Percentiles rank a stretch among this genome's conserved stretches.
Conservation (phyloP, 345 rosid genomes). For the Mallotus nudiflorus region DNA sequence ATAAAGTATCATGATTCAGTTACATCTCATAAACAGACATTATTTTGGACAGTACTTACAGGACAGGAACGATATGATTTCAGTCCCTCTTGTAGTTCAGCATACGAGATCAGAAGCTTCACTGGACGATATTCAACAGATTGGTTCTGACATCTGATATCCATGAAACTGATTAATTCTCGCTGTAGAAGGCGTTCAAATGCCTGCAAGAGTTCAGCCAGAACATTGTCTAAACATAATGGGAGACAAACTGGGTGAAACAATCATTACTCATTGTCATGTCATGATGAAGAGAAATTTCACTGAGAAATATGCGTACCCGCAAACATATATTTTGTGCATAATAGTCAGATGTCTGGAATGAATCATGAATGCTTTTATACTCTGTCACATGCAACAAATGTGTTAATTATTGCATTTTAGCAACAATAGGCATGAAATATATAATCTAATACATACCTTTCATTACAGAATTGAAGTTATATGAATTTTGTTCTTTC, state of each 20-base stretch:
- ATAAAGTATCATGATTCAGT: not conserved
- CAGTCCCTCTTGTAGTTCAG: conserved; percentile 72
- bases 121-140: conserved; percentile 67
- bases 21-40: not conserved
- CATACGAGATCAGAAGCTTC: conserved; percentile 67
- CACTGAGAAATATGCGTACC: conserved; percentile 42
- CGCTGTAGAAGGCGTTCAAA: conserved; percentile 78
- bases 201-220: conserved; percentile 52
- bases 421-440: not conserved
- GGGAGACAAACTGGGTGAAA: conserved; percentile 4
- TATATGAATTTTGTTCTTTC: conserved; percentile 83
- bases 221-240: conserved; percentile 7
- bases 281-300: not conserved
- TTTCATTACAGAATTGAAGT: conserved; percentile 81
- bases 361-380: conserved; percentile 71
- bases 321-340: conserved; percentile 64
- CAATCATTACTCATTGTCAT: not conserved
- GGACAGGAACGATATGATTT: conserved; percentile 83
- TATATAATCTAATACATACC: conserved; percentile 39
- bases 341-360: conserved; percentile 73
- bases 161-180: conserved; percentile 59
- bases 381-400: conserved; percentile 58
- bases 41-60: conserved; percentile 45
- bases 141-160: conserved; percentile 64
- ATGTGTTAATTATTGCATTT: conserved; percentile 7